These are phyloP conservation scores for Hypoxylon intermedium DNA, from an alignment of 495 filamentous ascomycete species.

Conservation along the genomic window DNA sequence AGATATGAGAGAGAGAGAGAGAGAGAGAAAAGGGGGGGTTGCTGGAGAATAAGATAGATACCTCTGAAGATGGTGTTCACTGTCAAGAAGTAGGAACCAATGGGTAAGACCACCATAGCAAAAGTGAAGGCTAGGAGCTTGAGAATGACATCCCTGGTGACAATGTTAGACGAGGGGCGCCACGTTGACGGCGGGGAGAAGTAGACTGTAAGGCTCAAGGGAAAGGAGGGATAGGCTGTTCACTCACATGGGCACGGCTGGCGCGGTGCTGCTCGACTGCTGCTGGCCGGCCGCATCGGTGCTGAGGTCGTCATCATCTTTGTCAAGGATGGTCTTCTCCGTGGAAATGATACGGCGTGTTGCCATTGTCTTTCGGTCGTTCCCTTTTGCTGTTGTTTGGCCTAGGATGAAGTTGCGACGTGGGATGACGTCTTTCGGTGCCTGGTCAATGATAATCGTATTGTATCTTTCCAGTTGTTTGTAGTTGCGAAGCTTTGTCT, in stretches of 20 bases:
- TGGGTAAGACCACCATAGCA: constrained; percentile 85
- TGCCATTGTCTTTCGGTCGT: constrained; percentile 56
- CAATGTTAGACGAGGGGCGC: constrained; percentile 20
- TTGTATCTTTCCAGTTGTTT: neutral
- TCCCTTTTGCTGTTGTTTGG: neutral
- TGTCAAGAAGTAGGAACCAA: constrained; percentile 85
- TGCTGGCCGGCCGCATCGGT: constrained; percentile 48
- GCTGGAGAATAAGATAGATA: constrained; percentile 43
- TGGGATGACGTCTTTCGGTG: no score
- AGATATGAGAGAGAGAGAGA: neutral
- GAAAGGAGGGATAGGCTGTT: neutral
- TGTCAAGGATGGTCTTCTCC: constrained; percentile 61
- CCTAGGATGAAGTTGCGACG: neutral
- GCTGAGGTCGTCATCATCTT: constrained; percentile 57
- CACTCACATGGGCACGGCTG: constrained; percentile 77
- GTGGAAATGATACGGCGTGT: constrained; percentile 62
- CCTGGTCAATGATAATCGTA: no score
- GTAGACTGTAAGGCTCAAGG: constrained; percentile 9
- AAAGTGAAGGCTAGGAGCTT: constrained; percentile 90
- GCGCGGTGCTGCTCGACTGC: constrained; percentile 55
- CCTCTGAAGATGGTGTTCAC: constrained; percentile 79
- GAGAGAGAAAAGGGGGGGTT: neutral
- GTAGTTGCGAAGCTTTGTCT: neutral
- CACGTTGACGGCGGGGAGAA: neutral
- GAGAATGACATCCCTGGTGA: constrained; percentile 76